Percentiles rank a stretch among this genome's conserved stretches.
Evolutionary conservation across 2,329 filamentous ascomycete species (phyloP).

Genomic region (Stagonosporopsis chrysanthemi): DNA sequence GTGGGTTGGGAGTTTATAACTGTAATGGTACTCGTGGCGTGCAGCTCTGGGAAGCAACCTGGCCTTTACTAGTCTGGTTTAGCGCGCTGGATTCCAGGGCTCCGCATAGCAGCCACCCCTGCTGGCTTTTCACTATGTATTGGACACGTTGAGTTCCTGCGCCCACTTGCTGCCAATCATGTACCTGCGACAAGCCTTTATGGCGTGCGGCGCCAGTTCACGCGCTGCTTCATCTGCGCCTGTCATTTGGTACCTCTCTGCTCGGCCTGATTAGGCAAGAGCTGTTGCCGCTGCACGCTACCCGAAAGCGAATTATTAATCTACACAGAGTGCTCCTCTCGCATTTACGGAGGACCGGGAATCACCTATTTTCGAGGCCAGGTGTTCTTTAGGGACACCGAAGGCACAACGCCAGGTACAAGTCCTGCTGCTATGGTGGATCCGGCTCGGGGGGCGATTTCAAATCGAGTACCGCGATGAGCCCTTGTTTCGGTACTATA

Average conservation of each 20-base stretch:
- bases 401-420: background rate
- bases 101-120: slow-evolving; percentile 7
- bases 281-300: slow-evolving; percentile 20
- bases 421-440: slow-evolving; percentile 1
- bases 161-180: slow-evolving; percentile 15
- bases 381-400: slow-evolving; percentile 31
- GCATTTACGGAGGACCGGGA: slow-evolving; percentile 7
- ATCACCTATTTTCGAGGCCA: slow-evolving; percentile 30
- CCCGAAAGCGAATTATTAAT: slow-evolving; percentile 37
- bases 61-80: slow-evolving; percentile 14
- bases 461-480: slow-evolving; percentile 4
- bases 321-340: slow-evolving; percentile 20
- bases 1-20: slow-evolving; percentile 33
- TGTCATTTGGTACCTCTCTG: slow-evolving; percentile 5
- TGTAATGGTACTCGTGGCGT: slow-evolving; percentile 32
- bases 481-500: slow-evolving; percentile 15
- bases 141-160: slow-evolving; percentile 35
- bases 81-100: slow-evolving; percentile 24
- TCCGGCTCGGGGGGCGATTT: slow-evolving; percentile 3
- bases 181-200: slow-evolving; percentile 5
- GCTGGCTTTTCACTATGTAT: slow-evolving; percentile 20
- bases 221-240: slow-evolving; percentile 4
- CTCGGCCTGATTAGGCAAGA: slow-evolving; percentile 24
- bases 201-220: slow-evolving; percentile 3
- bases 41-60: slow-evolving; percentile 27